Evolutionary conservation across 371 early-diverging fungal species (phyloP), one percentile per base, ranked within the genome.

Genomic region (Rozella allomycis): DNA sequence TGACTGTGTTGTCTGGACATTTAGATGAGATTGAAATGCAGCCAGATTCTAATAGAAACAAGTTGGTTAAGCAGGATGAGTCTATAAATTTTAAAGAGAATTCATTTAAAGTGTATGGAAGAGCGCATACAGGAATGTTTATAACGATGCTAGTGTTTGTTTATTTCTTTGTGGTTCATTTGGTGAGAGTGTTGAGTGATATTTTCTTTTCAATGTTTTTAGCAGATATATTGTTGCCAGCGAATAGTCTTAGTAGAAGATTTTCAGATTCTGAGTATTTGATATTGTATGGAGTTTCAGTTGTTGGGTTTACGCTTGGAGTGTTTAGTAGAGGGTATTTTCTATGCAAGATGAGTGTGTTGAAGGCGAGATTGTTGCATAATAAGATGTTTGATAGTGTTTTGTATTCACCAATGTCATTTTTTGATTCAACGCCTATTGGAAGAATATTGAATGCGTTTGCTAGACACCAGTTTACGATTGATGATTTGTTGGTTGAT

Each of bases 361-460:
- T 33, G 11, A 67, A 64, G 39, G 45, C 55, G 16, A 21, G 41
- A 3, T 34, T 57, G 3, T 50, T 69, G 18, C 65, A 64, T 38
- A 45, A 56, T 23, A 41, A 52, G 4, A 45, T 51, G 20, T 28
- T 35, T 11, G n/a, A 12, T 72, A 42, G 30, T 39, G 45, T 58
- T 8, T 33, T 70, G 47, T 61, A 67, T 6, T 74, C 84, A 7
- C 87, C 88, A 12, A 83, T 83, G 79, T 56, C 69, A 0, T 88
- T 82, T 44, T 82, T 76, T 41, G 80, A 85, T 41, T 70, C 75
- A 0, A 86, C 83, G 1, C 93, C 84, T 0, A 49, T 81, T 10
- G 86, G 87, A 13, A 68, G 80, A 26, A 71, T 85, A 23, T 42
- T 86, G 26, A 72, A 82, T 38, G 58, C 77, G 38, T 83, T 91